Evolutionary conservation across 2,329 filamentous ascomycete species (phyloP), one percentile per base, ranked within the genome.

Genomic region (Colletotrichum camelliae): DNA sequence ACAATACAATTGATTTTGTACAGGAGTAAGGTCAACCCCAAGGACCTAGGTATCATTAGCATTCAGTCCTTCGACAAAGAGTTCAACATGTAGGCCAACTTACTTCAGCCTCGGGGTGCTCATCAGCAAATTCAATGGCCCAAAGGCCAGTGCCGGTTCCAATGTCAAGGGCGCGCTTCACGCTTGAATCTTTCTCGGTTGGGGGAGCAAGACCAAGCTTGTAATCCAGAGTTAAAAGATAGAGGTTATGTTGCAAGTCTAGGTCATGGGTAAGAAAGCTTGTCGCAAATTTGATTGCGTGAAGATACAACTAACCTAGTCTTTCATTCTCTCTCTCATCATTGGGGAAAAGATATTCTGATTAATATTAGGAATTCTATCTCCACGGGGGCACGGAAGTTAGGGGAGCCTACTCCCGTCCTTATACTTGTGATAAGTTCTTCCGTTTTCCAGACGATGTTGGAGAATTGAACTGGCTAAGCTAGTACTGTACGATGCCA

Each of bases 201-300:
- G 33, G 60, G 12, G 84, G 85, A 7, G 78, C 78, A 0, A 80
- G 57, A 31, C 77, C 82, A 0, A 85, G 78, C 35, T 82, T 82
- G 15, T 80, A 80, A 2, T 81, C 78, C 18, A 84, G 77, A 0
- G 82, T 85, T 4, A 85, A 75, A 0, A 77, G 66, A 39, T 82
- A 84, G 0, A 85, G 69, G 58, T 84, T 81, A 67, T 86, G 84
- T 77, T 86, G 84, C 1, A 86, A 72, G 70, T 86, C 83, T 81
- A 77, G 4, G 13, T 31, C 13, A 8, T 15, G 7, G 4, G 12
- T 61, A 4, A 67, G 72, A 37, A n/a, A 27, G 55, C 7, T 43
- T 75, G 33, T 27, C n/a, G 8, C 13, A 3, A 27, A 12, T 13
- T 1, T 27, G 24, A 27, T 27, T 27, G 1, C 24, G 13, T 52